These are phyloP conservation scores for Talaromyces sp. DNA, from an alignment of 2,329 filamentous ascomycete species.

Conservation along the genomic window DNA sequence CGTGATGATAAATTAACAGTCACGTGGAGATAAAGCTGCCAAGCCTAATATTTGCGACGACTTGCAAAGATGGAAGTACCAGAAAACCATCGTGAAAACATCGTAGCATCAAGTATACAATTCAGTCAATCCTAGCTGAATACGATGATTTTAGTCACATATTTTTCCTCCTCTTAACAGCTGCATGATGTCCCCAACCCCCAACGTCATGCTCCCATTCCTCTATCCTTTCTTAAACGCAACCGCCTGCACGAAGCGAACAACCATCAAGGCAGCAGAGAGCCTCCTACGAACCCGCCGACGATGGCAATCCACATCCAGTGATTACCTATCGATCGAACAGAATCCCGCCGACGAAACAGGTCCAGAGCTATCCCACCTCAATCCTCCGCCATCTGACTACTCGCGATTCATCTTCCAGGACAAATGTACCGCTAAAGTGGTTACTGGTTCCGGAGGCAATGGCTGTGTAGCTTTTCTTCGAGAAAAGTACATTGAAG, in stretches of 20 bases:
- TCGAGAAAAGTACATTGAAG: constrained; percentile 82
- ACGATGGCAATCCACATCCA: constrained; percentile 28
- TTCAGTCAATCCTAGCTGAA: too few relatives aligned
- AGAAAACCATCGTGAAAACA: not conserved
- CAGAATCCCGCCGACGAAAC: constrained; percentile 22
- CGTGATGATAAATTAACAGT: not conserved
- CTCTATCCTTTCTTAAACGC: constrained; percentile 35
- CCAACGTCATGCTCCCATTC: constrained; percentile 32
- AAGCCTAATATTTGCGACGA: not conserved
- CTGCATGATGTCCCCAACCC: constrained; percentile 22
- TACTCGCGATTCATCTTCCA: constrained; percentile 81
- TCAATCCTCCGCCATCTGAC: constrained; percentile 81
- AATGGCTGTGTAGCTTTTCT: constrained; percentile 93
- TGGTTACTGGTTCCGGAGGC: constrained; percentile 79
- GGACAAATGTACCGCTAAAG: constrained; percentile 75
- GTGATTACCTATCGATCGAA: not conserved
- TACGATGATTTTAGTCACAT: not conserved
- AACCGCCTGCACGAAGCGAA: constrained; percentile 21
- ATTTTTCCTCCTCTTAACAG: not conserved
- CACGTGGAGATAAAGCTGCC: constrained; percentile 5
- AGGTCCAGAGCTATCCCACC: constrained; percentile 50
- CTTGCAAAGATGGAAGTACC: not conserved
- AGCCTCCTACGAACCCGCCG: constrained; percentile 18
- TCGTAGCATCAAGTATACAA: not conserved
- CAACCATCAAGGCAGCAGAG: constrained; percentile 19